Percentiles rank a stretch among this genome's conserved stretches.
These are phyloP conservation scores for Nannochloris sp. DNA, from an alignment of 139 green algal genomes.

Conservation along the genomic window DNA sequence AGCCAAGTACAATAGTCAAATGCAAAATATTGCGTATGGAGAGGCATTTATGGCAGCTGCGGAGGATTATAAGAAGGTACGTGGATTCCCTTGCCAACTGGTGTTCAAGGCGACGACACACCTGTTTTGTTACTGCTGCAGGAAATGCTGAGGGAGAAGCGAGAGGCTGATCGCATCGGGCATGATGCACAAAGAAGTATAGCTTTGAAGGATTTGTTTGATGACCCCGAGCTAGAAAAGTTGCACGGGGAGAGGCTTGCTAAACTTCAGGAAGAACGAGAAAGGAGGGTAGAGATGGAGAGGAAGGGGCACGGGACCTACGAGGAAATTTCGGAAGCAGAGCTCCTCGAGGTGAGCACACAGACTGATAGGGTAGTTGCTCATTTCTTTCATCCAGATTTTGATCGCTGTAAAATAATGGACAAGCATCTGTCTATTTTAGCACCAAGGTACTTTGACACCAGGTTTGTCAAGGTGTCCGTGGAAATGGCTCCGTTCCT, in stretches of 20 bases:
- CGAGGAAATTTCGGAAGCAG: slow-evolving; percentile 68
- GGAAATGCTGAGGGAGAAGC: slow-evolving; percentile 32
- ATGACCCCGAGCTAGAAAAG: slow-evolving; percentile 54
- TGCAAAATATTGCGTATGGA: slow-evolving; percentile 73
- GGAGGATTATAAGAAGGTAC: slow-evolving; percentile 72
- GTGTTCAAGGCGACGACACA: background rate
- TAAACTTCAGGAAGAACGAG: slow-evolving; percentile 61
- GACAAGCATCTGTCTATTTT: slow-evolving; percentile 82
- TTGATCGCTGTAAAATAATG: slow-evolving; percentile 93
- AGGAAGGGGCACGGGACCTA: slow-evolving; percentile 68
- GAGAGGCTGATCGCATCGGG: slow-evolving; percentile 8
- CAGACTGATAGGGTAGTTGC: slow-evolving; percentile 62
- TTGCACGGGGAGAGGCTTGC: slow-evolving; percentile 62
- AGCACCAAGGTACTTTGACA: slow-evolving; percentile 70
- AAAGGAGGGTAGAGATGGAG: slow-evolving; percentile 65
- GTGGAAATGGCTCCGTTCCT: slow-evolving; percentile 86
- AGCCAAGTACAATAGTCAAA: slow-evolving; percentile 31
- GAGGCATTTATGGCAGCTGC: slow-evolving; percentile 73
- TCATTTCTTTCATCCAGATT: slow-evolving; percentile 95
- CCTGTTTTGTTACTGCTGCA: slow-evolving; percentile 5
- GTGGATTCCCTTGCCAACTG: background rate
- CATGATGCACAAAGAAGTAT: slow-evolving; percentile 28
- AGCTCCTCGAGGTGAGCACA: slow-evolving; percentile 88
- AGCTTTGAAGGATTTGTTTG: slow-evolving; percentile 70
- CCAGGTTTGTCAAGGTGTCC: slow-evolving; percentile 84